Evolutionary conservation across 2,329 filamentous ascomycete species (phyloP).

Genomic region (Ceratocystis lukuohia): DNA sequence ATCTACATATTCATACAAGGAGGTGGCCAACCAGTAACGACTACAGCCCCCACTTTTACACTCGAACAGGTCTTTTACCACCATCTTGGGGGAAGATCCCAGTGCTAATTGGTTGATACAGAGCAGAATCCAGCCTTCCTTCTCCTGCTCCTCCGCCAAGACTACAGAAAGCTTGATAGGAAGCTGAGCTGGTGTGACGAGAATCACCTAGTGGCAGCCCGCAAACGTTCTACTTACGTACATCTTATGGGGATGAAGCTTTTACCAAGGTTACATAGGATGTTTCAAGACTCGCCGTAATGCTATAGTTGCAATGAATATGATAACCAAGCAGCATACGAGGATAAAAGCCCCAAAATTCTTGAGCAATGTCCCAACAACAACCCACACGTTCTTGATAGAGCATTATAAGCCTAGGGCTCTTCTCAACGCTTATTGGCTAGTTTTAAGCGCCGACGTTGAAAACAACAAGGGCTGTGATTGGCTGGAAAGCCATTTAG

Average conservation of each 20-base stretch:
- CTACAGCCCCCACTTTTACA: background rate
- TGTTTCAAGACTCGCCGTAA: background rate
- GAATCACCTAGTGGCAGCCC: background rate
- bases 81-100: background rate
- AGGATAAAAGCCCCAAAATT: background rate
- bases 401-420: background rate
- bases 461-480: constrained; percentile 7
- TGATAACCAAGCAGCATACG: no score
- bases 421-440: background rate
- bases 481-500: constrained; percentile 2
- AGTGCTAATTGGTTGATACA: background rate
- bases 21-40: background rate
- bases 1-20: background rate
- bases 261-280: background rate
- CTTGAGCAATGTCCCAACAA: background rate
- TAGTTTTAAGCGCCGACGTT: constrained; percentile 11
- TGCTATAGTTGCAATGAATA: background rate
- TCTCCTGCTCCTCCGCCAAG: background rate
- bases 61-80: background rate
- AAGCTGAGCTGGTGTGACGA: background rate
- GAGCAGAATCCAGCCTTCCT: background rate
- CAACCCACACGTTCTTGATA: background rate
- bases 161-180: background rate
- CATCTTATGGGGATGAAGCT: background rate
- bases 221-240: background rate